Base-by-base conservation (phyloP, 352 stramenopile genomes). In the Pythium brachiatum region DNA sequence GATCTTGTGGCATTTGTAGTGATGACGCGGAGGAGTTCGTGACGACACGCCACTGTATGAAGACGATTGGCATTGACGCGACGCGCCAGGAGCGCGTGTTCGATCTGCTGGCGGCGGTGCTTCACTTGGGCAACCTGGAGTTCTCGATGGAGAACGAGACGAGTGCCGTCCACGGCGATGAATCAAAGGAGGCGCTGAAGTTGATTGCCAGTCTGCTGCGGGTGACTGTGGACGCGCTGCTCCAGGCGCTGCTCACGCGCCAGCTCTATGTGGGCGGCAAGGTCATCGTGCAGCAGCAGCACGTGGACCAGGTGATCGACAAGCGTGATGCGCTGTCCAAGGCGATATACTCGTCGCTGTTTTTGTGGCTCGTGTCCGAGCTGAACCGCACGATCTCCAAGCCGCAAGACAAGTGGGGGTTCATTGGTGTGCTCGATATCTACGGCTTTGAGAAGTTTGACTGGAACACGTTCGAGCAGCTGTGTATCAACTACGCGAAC, bases 391-490 rank as follows among this genome's bases (percentile, higher is more conserved):
- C 88, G 41, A 97, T 97, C 58, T 95, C 86, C 18, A 76, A 79
- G 29, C 76, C 73, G 26, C 69, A 87, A 31, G 78, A 92, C 55
- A 93, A 91, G 64, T 95, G 85, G 86, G 86, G 85, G 1, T 97
- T 97, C 53, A 98, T 98, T 62, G 93, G 94, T 68, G 89, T 99
- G 23, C 68, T 99, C 21, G 96, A 99, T 83, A 98, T 99, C 66
- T 99, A 98, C 72, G 96, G 96, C 13, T 99, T 99, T 73, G 97
- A 99, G 69, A 95, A 92, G 50, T 99, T 99, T 60, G 82, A 97
- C 51, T 95, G 86, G 88, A 97, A 96, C 59, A 97, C 88, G 21
- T 98, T 98, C 62, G 94, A 98, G 75, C 96, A 99, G 66, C 76
- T 98, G 7, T 98, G 94, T 66, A 98, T 98, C 64, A 98, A 98